These are phyloP conservation scores for Gossypium thurberi DNA, from an alignment of 345 rosid genomes.

Conservation along the genomic window DNA sequence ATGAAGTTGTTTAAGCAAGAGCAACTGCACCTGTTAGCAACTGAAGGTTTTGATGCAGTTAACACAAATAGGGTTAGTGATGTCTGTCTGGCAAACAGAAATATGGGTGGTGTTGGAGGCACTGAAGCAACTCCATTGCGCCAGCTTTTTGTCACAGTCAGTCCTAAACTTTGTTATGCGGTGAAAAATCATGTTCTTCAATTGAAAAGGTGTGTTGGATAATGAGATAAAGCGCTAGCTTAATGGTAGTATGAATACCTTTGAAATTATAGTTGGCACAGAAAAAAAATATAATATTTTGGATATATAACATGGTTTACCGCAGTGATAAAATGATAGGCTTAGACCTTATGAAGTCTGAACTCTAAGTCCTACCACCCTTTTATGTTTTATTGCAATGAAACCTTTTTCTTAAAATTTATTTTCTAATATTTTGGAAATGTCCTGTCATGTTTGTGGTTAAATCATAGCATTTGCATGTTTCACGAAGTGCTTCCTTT, in stretches of 20 bases:
- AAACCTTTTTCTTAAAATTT: not conserved
- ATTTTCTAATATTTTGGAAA: not conserved
- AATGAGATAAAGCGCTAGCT: not conserved
- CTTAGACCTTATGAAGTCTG: not conserved
- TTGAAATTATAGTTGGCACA: not conserved
- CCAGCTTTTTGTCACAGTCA: conserved; percentile 48
- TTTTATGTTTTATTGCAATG: not conserved
- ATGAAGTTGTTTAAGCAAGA: conserved; percentile 41
- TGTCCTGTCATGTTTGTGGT: not conserved
- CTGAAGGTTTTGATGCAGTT: conserved; percentile 16
- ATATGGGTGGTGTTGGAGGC: conserved; percentile 5
- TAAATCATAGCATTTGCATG: not conserved
- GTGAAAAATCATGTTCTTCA: conserved; percentile 37
- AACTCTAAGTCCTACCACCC: not conserved
- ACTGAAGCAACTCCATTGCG: conserved; percentile 14
- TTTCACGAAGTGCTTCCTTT: not conserved
- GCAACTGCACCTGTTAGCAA: conserved; percentile 23
- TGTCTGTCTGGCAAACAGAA: not conserved
- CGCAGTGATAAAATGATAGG: not conserved
- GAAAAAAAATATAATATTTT: not conserved
- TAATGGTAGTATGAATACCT: not conserved
- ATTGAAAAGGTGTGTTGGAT: conserved; percentile 33
- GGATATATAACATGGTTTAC: not conserved
- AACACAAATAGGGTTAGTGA: not conserved
- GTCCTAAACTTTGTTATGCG: conserved; percentile 38